A percentile compares a stretch with the other conserved stretches of the same genome.
Evolutionary conservation across 176 grass and related monocot genomes (phyloP).

Genomic region (Eleusine indica): DNA sequence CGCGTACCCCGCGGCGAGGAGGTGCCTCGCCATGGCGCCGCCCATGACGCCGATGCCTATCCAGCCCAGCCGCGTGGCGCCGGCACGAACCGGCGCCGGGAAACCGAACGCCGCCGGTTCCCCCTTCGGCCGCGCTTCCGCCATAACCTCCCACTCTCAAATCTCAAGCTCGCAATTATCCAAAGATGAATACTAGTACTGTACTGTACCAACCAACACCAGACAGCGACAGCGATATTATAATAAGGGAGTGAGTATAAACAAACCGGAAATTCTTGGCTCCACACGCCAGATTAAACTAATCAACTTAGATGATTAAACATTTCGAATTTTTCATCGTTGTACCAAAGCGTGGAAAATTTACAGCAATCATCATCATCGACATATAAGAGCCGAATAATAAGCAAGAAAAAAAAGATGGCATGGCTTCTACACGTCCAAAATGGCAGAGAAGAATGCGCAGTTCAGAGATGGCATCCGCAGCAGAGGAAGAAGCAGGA

Average conservation of each 20-base stretch:
- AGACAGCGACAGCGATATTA: not conserved
- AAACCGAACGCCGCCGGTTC: slow-evolving; percentile 31
- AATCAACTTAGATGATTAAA: not conserved
- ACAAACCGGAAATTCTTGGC: not conserved
- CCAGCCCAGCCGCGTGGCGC: slow-evolving; percentile 68
- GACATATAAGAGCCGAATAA: not conserved
- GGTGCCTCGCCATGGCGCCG: slow-evolving; percentile 66
- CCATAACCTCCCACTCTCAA: not conserved
- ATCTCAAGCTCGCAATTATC: not conserved
- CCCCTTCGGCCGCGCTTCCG: not conserved
- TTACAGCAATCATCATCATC: slow-evolving; percentile 2
- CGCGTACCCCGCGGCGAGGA: slow-evolving; percentile 60
- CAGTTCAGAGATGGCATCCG: slow-evolving; percentile 60
- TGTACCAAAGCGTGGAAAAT: not conserved
- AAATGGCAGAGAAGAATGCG: not conserved
- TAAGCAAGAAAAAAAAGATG: not conserved
- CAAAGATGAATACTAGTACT: slow-evolving; percentile 7
- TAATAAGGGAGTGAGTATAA: not conserved
- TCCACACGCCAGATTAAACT: not conserved
- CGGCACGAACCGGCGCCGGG: slow-evolving; percentile 49
- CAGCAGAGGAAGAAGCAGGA: slow-evolving; percentile 95
- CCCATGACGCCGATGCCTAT: slow-evolving; percentile 81
- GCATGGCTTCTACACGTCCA: not conserved
- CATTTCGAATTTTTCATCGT: slow-evolving; percentile 1
- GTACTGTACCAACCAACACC: not conserved